Conservation (phyloP, 2,329 filamentous ascomycete genomes). For the Epichloe uncinata region DNA sequence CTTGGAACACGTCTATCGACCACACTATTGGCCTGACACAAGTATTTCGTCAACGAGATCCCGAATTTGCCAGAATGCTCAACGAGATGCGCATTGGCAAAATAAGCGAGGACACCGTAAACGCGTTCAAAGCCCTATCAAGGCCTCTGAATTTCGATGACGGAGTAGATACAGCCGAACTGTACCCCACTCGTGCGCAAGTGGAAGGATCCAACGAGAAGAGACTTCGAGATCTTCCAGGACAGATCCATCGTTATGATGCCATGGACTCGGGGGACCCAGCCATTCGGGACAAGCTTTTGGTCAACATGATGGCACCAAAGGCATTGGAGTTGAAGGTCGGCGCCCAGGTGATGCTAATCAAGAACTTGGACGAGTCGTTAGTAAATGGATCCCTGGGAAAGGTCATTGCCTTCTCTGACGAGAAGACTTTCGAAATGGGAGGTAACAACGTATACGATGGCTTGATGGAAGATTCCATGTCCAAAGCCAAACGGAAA, state of each 20-base stretch:
- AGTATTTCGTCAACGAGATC: conserved; percentile 90
- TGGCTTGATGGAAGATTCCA: conserved; percentile 26
- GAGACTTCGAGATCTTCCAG: conserved; percentile 59
- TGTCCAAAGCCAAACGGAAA: conserved; percentile 40
- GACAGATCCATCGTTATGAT: conserved; percentile 54
- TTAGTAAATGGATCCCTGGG: conserved; percentile 92
- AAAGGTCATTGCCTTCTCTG: conserved; percentile 46
- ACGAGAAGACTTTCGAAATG: conserved; percentile 26
- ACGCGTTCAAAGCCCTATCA: conserved; percentile 59
- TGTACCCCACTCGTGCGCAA: conserved; percentile 84
- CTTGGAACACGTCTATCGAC: conserved; percentile 85
- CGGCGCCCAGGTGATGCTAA: conserved; percentile 96
- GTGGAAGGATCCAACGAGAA: conserved; percentile 75
- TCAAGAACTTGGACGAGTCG: conserved; percentile 93
- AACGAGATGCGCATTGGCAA: conserved; percentile 93
- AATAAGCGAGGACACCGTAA: conserved; percentile 62
- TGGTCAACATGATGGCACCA: conserved; percentile 89
- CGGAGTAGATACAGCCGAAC: conserved; percentile 58
- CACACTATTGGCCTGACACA: conserved; percentile 93
- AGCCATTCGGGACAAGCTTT: conserved; percentile 57
- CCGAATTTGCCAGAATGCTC: conserved; percentile 80
- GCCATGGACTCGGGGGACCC: conserved; percentile 65
- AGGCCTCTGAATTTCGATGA: conserved; percentile 62
- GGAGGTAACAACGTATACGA: conserved; percentile 29
- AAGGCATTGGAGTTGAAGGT: conserved; percentile 70